phyloP scores from a whole-genome alignment of 352 stramenopile genomes.

The Phytopythium mirpurense region DNA sequence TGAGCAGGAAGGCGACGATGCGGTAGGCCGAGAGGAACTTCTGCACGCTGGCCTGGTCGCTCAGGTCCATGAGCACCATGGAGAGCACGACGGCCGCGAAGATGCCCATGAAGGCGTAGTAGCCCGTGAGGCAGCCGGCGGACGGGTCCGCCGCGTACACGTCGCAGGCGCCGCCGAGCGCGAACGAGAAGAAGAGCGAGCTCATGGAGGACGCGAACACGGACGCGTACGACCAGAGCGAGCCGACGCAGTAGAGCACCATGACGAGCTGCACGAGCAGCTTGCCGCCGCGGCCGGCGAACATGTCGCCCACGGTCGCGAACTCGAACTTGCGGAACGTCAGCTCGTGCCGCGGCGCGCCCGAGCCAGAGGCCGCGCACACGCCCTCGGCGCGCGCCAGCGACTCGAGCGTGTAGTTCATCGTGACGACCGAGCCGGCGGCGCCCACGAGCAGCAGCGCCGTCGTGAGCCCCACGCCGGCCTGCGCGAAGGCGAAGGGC shows the following conservation, averaged over 20 bases:
- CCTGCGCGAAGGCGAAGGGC: conserved; percentile 71
- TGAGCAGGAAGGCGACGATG: conserved; percentile 70
- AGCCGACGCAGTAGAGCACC: conserved; percentile 67
- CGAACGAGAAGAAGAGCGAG: conserved; percentile 75
- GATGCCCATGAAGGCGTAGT: conserved; percentile 74
- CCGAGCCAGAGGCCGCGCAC: conserved; percentile 39
- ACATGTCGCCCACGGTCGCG: conserved; percentile 75
- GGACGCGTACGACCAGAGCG: conserved; percentile 80
- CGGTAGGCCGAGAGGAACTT: conserved; percentile 81
- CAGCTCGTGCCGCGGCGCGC: conserved; percentile 53
- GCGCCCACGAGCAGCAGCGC: conserved; percentile 60
- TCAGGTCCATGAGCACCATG: conserved; percentile 84
- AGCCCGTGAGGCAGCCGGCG: conserved; percentile 49
- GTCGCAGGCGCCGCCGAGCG: conserved; percentile 56
- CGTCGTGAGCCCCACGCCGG: conserved; percentile 56
- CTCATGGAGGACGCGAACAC: conserved; percentile 84
- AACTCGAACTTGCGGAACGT: conserved; percentile 88
- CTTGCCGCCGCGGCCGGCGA: conserved; percentile 68
- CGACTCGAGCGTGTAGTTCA: conserved; percentile 88
- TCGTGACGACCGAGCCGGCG: conserved; percentile 61
- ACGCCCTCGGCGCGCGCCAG: conserved; percentile 74
- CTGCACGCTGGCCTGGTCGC: conserved; percentile 74
- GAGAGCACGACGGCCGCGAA: conserved; percentile 71
- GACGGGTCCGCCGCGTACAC: conserved; percentile 48
- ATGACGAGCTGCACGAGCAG: conserved; percentile 65